Evolutionary conservation across 192 early-diverging fungal genomes (phyloP).

Genomic region (Bifiguratus adelaidae): DNA sequence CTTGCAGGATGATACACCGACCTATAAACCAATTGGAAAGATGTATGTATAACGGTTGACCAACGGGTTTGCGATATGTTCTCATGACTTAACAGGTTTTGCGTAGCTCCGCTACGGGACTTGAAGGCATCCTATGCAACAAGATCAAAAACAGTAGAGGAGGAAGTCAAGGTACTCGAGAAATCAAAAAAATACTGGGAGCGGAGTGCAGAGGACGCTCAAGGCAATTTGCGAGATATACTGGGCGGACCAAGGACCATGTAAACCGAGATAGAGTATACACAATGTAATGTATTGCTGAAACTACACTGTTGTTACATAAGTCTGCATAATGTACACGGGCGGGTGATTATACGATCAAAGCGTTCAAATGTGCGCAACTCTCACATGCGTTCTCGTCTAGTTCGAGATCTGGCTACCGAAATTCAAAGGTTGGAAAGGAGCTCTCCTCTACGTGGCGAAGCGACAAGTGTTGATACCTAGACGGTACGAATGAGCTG

Average conservation of each 20-base stretch:
- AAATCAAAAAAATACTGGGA: constrained; percentile 31
- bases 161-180: constrained; percentile 18
- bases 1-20: constrained; percentile 32
- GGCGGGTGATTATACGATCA: no score
- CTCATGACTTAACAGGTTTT: constrained; percentile 14
- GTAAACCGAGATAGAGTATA: neutral
- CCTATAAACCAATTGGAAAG: constrained; percentile 67
- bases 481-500: no score
- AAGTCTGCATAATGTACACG: no score
- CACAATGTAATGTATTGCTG: no score
- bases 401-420: no score
- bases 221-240: constrained; percentile 25
- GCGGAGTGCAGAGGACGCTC: constrained; percentile 17
- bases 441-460: no score
- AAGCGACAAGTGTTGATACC: no score
- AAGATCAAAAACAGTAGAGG: constrained; percentile 7
- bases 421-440: no score
- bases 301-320: no score
- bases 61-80: neutral
- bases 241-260: constrained; percentile 18
- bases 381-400: no score
- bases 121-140: constrained; percentile 18
- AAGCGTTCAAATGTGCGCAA: no score
- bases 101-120: constrained; percentile 13
- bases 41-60: constrained; percentile 31